Base-by-base conservation (phyloP, 345 rosid genomes). In the Alliaria petiolata region DNA sequence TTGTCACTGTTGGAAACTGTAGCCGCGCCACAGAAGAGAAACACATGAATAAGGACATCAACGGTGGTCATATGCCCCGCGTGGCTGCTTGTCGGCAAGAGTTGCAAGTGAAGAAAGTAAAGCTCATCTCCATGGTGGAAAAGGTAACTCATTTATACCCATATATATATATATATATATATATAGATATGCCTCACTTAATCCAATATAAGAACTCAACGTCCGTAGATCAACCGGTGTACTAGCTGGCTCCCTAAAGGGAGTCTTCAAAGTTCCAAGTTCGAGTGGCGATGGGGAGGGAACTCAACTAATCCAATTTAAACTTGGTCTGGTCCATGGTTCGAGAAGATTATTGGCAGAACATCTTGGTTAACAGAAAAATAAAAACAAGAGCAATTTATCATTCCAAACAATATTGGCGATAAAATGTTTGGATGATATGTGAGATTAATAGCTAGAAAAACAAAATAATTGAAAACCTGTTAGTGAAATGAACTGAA, bases 91-190 rank as follows among this genome's bases (percentile, higher is more conserved):
- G 34, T 54, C 38, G 84, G 64, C 89, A 90, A 75, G 93, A 88
- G 65, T 76, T 90, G 55, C 86, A 79, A 59, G 80, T 79, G 75
- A 90, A 83, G 84, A 85, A 77, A 78, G 81, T 84, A 22, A 88
- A 88, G 70, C 92, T 88, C 58, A 70, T 83, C 30, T 81, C 31
- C 81, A 81, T 90, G 89, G 82, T 85, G 5, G 88, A 86, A 28
- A 89, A 86, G 97, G 97, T 90, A 70, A 56, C 11, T 25, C 39
- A 50, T 51, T 28, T 19, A 31, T 28, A 16, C 9, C 28, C 6
- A 36, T n/a, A n/a, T n/a, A n/a, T n/a, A n/a, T n/a, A n/a, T n/a
- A n/a, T n/a, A n/a, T n/a, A n/a, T n/a, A n/a, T n/a, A n/a, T n/a
- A n/a, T n/a, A n/a, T n/a, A n/a, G n/a, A n/a, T n/a, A n/a, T n/a